Evolutionary conservation across 768 basidiomycete genomes (phyloP), one percentile per base, ranked within the genome.

Genomic region (Boletus pseudopeckii): DNA sequence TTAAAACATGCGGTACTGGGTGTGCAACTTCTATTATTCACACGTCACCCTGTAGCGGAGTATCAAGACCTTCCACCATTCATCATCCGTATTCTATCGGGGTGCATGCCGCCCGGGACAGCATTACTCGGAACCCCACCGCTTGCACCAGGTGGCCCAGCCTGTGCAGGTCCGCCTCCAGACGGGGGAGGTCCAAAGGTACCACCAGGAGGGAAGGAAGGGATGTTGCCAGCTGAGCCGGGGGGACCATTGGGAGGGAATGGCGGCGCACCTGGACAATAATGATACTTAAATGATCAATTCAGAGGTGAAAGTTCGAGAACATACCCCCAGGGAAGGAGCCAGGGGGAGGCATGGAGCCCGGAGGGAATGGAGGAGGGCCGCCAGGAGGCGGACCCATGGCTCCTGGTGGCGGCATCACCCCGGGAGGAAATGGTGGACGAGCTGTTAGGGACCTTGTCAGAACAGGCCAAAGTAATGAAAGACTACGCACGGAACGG

Each of bases 11-110:
- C 1, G 10, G 30, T 22, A 18, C n/a, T 5, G 15, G 17, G 37
- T 14, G 39, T 20, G 37, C 13, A 26, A 20, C 24, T 34, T 13
- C 2, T 20, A 17, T 17, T 20, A 4, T 45, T 41, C 18, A 48
- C 28, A 46, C 7, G 1, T 36, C 46, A 26, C 45, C 26, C 28
- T 33, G 36, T 37, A 37, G 38, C 3, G 7, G 8, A 40, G 32
- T 26, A 41, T 33, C n/a, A 38, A 43, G 36, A 64, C 42, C 66
- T 57, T 39, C 71, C 61, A 47, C 55, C 42, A 33, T 70, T 78
- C 85, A 92, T 83, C 90, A 92, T 91, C 54, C 88, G 78, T 69
- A 89, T 62, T 54, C 90, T 80, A 71, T 92, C 90, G 10, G 90
- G 90, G 67, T 92, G 90, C 59, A 92, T 91, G n/a, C 78, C 79